Evolutionary conservation across 768 basidiomycete species (phyloP).

Genomic region (Auriscalpium vulgare): DNA sequence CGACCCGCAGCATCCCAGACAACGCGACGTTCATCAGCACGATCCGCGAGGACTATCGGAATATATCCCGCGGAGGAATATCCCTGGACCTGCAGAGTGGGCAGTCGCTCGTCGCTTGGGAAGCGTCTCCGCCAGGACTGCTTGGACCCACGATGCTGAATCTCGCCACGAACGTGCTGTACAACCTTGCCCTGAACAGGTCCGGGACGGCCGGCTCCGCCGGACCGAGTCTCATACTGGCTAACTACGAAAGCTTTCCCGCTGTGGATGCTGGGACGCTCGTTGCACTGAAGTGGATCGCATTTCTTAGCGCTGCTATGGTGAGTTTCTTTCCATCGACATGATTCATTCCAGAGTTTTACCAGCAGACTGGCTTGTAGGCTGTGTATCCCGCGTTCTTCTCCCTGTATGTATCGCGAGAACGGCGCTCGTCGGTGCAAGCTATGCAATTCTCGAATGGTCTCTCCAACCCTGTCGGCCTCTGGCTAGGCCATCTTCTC

Average conservation of each 20-base stretch:
- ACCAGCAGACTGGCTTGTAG: constrained; percentile 25
- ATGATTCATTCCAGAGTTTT: neutral
- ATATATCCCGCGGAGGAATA: constrained; percentile 59
- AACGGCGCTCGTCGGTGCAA: constrained; percentile 64
- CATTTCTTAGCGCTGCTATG: constrained; percentile 69
- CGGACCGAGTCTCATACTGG: constrained; percentile 44
- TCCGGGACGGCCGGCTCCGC: constrained; percentile 28
- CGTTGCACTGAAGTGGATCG: constrained; percentile 61
- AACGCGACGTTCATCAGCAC: constrained; percentile 52
- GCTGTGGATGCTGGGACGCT: constrained; percentile 47
- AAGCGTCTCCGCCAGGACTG: constrained; percentile 51
- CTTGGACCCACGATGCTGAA: constrained; percentile 59
- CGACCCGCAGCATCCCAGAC: constrained; percentile 37
- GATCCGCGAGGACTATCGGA: constrained; percentile 42
- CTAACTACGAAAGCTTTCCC: constrained; percentile 54
- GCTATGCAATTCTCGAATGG: constrained; percentile 82
- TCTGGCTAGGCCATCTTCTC: constrained; percentile 75
- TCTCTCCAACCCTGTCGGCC: constrained; percentile 54
- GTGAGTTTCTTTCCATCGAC: constrained; percentile 27
- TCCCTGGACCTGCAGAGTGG: constrained; percentile 48
- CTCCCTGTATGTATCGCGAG: constrained; percentile 66
- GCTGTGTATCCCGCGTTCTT: constrained; percentile 79
- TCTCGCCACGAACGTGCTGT: constrained; percentile 57
- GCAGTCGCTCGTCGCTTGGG: constrained; percentile 60
- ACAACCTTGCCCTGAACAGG: constrained; percentile 51